phyloP scores from a whole-genome alignment of 1,139 yeast species.

The Yamadazyma atlantica region DNA sequence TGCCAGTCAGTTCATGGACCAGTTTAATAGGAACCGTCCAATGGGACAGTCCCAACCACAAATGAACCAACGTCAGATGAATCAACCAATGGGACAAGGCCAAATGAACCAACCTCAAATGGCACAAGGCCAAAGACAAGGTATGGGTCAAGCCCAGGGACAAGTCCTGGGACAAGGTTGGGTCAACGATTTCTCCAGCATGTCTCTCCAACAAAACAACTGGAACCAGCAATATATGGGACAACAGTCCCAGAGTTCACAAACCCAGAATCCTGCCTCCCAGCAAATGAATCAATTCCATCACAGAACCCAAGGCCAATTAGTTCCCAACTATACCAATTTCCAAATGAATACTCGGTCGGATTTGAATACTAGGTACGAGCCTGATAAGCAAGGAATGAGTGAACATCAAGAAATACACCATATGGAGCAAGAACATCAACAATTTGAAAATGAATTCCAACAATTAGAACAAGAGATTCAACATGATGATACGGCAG shows the following conservation, averaged over 20 bases:
- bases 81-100: no score
- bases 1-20: conserved; percentile 22
- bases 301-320: conserved; percentile 6
- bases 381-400: conserved; percentile 7
- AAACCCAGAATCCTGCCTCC: conserved; percentile 9
- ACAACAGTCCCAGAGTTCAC: no score
- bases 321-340: conserved; percentile 8
- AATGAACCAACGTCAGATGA: no score
- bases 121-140: no score
- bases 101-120: no score
- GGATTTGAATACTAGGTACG: conserved; percentile 12
- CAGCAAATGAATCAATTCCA: conserved; percentile 5
- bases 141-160: conserved; percentile 3
- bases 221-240: conserved; percentile 30
- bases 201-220: conserved; percentile 21
- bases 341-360: conserved; percentile 9
- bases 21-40: conserved; percentile 12
- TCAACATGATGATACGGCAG: conserved; percentile 16
- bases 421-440: conserved; percentile 25
- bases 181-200: conserved; percentile 36
- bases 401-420: conserved; percentile 35
- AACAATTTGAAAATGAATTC: conserved; percentile 36
- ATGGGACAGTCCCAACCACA: no score
- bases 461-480: conserved; percentile 37
- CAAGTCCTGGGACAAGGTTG: conserved; percentile 17